phyloP scores from a whole-genome alignment of 441 rosid genomes.

The Lepidium campestre region DNA sequence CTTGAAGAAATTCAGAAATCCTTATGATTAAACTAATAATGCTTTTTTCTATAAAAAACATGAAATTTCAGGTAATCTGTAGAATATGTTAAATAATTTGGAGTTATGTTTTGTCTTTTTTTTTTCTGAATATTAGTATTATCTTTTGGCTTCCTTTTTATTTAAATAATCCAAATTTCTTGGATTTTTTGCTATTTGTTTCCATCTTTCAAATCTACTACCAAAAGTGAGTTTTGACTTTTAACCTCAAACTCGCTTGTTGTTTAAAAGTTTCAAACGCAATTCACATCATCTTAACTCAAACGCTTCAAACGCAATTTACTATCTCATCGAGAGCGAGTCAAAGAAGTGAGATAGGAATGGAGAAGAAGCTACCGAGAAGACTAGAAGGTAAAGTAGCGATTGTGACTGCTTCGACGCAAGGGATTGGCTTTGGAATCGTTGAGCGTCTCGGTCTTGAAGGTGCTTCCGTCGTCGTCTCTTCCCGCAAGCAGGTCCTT shows the following conservation, averaged over 20 bases:
- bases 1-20: conserved; percentile 74
- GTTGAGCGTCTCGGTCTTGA: conserved; percentile 76
- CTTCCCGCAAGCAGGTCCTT: conserved; percentile 86
- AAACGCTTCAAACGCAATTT: not conserved
- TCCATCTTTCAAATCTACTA: not conserved
- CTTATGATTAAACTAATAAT: conserved; percentile 40
- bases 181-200: not conserved
- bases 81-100: not conserved
- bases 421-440: conserved; percentile 81
- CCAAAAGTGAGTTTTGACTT: not conserved
- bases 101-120: not conserved
- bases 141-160: not conserved
- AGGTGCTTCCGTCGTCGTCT: conserved; percentile 88
- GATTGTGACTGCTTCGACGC: conserved; percentile 87
- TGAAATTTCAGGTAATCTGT: not conserved
- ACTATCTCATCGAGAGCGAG: not conserved
- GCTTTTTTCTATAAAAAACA: not conserved
- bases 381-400: conserved; percentile 82
- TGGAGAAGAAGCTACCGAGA: conserved; percentile 38
- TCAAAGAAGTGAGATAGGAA: conserved; percentile 12
- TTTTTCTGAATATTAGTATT: not conserved
- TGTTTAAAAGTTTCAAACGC: not conserved
- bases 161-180: not conserved
- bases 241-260: not conserved
- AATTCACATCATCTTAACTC: no score